A percentile compares a stretch with the other conserved stretches of the same genome.
phyloP scores from a whole-genome alignment of 2,329 filamentous ascomycete genomes.

The Ophiocordyceps camponoti-saundersi region DNA sequence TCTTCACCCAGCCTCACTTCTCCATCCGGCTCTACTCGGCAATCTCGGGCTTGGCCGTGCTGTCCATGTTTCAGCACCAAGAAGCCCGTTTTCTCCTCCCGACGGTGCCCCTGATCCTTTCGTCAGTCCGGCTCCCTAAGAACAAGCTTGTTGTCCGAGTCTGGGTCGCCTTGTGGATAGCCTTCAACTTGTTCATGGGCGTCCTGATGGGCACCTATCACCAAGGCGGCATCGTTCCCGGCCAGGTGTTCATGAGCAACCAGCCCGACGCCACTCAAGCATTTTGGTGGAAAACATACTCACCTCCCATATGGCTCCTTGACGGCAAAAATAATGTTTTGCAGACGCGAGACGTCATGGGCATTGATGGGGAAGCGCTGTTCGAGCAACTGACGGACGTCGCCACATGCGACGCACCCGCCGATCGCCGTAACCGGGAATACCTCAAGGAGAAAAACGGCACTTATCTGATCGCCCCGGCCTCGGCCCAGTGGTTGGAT shows the following conservation, averaged over 20 bases:
- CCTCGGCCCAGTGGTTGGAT: slow-evolving; percentile 55
- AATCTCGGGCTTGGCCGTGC: slow-evolving; percentile 49
- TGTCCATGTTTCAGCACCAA: slow-evolving; percentile 64
- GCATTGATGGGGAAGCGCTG: slow-evolving; percentile 43
- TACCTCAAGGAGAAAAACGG: slow-evolving; percentile 44
- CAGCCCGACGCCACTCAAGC: slow-evolving; percentile 52
- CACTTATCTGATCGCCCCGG: slow-evolving; percentile 56
- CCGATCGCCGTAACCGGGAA: slow-evolving; percentile 35
- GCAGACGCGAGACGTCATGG: slow-evolving; percentile 59
- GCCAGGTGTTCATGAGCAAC: slow-evolving; percentile 56
- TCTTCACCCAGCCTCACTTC: slow-evolving; percentile 39
- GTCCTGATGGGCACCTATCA: slow-evolving; percentile 68
- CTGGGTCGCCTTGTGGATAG: slow-evolving; percentile 47
- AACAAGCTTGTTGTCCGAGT: slow-evolving; percentile 27
- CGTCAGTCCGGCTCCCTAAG: slow-evolving; percentile 51
- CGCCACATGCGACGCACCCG: slow-evolving; percentile 45
- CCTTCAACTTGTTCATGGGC: slow-evolving; percentile 53
- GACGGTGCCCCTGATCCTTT: slow-evolving; percentile 59
- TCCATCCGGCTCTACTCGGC: slow-evolving; percentile 55
- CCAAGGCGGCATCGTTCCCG: slow-evolving; percentile 62
- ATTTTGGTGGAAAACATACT: slow-evolving; percentile 79
- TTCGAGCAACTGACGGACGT: slow-evolving; percentile 38
- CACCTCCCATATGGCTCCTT: slow-evolving; percentile 63
- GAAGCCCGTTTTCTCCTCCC: slow-evolving; percentile 66
- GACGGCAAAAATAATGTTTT: slow-evolving; percentile 59